Base-by-base conservation (phyloP, 2,329 filamentous ascomycete genomes). In the Aureobasidium pullulans region DNA sequence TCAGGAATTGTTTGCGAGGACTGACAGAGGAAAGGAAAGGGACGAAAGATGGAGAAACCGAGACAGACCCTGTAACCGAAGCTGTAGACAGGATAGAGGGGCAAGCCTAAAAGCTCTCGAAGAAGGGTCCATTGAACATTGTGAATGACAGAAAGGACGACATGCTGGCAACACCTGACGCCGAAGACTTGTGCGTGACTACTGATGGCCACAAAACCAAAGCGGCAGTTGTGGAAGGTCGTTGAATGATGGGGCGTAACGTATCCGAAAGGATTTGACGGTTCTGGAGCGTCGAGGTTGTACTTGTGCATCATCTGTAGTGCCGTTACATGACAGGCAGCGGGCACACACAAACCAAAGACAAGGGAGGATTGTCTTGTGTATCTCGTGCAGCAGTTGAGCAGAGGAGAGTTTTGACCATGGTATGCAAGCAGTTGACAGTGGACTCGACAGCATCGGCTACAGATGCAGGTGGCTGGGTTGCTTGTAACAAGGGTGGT, bases 141-240 rank as follows among this genome's bases (percentile, higher is more conserved):
- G 40, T 11, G 28, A n/a, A 44, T 36, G 52, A 42, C 50, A 42
- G 29, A 54, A 43, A 8, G 19, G 39, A 43, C 50, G 50, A 56
- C 52, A 36, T 56, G 40, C 29, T 37, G 32, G 6, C 52, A 28
- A 29, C 52, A 56, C 39, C 31, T 44, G 52, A 46, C 31, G 7
- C 7, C 10, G 13, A 37, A 40, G 40, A 46, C 10, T 36, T 37
- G 39, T 9, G 50, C 42, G 32, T 57, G 42, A 44, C 29, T 29
- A 36, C 40, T 43, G 50, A 16, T 46, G 52, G 52, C 52, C 40
- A 37, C 40, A 57, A 57, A 28, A 46, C 52, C 52, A 57, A 57
- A 46, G 40, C 52, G 52, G 52, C 52, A 57, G 42, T 57, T 57
- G 43, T 47, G 54, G 23, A 40, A 57, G 43, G 54, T 57, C 54